Evolutionary conservation across 108 stramenopile species (phyloP).

Genomic region (Skeletonema grethae): DNA sequence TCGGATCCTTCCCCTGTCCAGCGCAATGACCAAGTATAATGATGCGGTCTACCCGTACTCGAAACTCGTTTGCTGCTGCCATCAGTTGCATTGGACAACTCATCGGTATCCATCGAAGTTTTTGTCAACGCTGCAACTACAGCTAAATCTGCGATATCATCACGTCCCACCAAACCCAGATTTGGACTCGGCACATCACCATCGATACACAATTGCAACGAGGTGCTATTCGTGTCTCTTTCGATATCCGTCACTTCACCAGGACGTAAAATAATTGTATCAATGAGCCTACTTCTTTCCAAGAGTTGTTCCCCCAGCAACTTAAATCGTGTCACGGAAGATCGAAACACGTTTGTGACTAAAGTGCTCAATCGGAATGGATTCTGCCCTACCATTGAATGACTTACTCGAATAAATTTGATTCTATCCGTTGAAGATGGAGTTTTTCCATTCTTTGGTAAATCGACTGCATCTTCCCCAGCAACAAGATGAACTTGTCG

Average conservation of each 20-base stretch:
- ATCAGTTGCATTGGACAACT: not conserved
- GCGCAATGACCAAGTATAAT: slow-evolving; percentile 44
- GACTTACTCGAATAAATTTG: slow-evolving; percentile 73
- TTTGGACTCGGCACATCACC: slow-evolving; percentile 58
- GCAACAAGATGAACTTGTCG: not conserved
- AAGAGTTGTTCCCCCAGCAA: slow-evolving; percentile 66
- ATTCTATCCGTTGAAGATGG: slow-evolving; percentile 47
- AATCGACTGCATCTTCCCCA: slow-evolving; percentile 9
- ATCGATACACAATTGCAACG: slow-evolving; percentile 54
- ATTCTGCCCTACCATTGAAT: slow-evolving; percentile 45
- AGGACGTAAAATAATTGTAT: slow-evolving; percentile 68
- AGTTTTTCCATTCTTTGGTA: slow-evolving; percentile 17
- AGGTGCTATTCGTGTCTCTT: slow-evolving; percentile 63
- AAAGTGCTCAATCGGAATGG: slow-evolving; percentile 63
- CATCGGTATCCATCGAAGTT: slow-evolving; percentile 13
- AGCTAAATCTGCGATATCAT: slow-evolving; percentile 79
- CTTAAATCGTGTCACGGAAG: slow-evolving; percentile 64
- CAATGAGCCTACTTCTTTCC: slow-evolving; percentile 53
- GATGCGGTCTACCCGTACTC: slow-evolving; percentile 5
- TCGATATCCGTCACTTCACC: slow-evolving; percentile 71
- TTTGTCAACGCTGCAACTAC: slow-evolving; percentile 54
- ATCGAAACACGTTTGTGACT: slow-evolving; percentile 62
- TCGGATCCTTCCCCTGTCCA: slow-evolving; percentile 43
- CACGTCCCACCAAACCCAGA: slow-evolving; percentile 53
- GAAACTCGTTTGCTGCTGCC: not conserved